Percentiles rank a stretch among this genome's conserved stretches.
These are phyloP conservation scores for Stachybotrys chartarum DNA, from an alignment of 2,329 filamentous ascomycete genomes.

Conservation along the genomic window DNA sequence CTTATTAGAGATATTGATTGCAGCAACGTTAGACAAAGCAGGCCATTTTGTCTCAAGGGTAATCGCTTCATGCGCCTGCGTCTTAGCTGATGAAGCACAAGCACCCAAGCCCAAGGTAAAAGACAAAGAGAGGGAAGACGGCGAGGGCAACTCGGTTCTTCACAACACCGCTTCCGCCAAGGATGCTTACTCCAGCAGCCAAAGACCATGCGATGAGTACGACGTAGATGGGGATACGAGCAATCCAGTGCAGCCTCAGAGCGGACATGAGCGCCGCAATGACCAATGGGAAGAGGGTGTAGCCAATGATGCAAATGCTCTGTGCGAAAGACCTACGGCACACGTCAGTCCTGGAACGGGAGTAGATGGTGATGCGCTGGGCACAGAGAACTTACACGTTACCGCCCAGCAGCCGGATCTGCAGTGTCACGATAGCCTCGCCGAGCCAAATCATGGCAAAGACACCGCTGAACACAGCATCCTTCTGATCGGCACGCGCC, in stretches of 20 bases:
- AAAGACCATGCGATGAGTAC: conserved; percentile 87
- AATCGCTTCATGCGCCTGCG: not conserved
- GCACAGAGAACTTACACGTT: conserved; percentile 69
- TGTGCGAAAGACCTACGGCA: conserved; percentile 83
- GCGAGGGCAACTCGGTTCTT: conserved; percentile 91
- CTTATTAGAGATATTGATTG: not conserved
- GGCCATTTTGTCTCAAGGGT: not conserved
- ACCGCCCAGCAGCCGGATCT: conserved; percentile 92
- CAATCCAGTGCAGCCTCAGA: conserved; percentile 68
- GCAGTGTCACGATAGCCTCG: conserved; percentile 91
- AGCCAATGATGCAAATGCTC: conserved; percentile 95
- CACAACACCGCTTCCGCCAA: conserved; percentile 91
- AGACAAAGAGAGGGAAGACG: conserved; percentile 90
- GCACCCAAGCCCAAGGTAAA: conserved; percentile 88
- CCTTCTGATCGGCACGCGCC: conserved; percentile 72
- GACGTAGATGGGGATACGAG: conserved; percentile 84
- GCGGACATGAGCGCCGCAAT: conserved; percentile 88
- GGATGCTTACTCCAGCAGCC: conserved; percentile 89
- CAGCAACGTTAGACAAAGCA: not conserved
- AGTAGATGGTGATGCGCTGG: not conserved
- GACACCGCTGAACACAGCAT: conserved; percentile 87
- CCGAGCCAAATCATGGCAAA: conserved; percentile 97
- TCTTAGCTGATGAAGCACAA: conserved; percentile 90
- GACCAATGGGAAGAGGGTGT: conserved; percentile 94
- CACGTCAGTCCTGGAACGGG: not conserved